phyloP scores from a whole-genome alignment of 306 rosid genomes.

The Lathyrus tuberosus region DNA sequence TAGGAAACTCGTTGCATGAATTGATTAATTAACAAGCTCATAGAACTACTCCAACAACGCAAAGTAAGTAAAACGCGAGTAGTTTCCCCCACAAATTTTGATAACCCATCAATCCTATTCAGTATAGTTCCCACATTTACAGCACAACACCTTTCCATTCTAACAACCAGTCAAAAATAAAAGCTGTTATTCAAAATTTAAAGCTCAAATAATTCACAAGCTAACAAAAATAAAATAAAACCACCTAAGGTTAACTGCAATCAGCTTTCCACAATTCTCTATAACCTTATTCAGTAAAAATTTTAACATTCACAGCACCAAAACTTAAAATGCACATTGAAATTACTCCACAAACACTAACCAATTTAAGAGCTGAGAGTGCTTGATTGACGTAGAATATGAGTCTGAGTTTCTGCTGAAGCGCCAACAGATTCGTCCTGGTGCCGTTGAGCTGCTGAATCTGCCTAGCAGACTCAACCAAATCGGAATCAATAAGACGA shows the following conservation, averaged over 20 bases:
- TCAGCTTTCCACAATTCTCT: conserved; percentile 17
- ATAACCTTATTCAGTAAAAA: conserved; percentile 6
- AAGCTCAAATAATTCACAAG: conserved; percentile 20
- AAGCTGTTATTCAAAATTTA: not conserved
- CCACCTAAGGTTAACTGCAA: conserved; percentile 3
- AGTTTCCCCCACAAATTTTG: conserved; percentile 14
- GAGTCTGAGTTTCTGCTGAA: conserved; percentile 85
- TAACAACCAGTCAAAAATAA: not conserved
- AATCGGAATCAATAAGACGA: conserved; percentile 79
- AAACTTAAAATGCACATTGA: not conserved
- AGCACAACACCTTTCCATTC: conserved; percentile 6
- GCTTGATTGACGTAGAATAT: conserved; percentile 94
- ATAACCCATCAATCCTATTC: conserved; percentile 22
- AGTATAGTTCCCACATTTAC: conserved; percentile 4
- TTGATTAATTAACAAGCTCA: conserved; percentile 17
- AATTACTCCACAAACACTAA: conserved; percentile 13
- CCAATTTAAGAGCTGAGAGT: conserved; percentile 92
- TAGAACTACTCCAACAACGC: conserved; percentile 21
- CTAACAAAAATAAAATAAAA: conserved; percentile 17
- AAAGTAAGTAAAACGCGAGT: not conserved
- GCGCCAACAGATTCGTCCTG: conserved; percentile 75
- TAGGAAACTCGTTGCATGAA: not conserved
- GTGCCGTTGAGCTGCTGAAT: conserved; percentile 81
- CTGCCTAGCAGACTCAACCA: conserved; percentile 81
- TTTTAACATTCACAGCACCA: conserved; percentile 18